Percentiles rank a stretch among this genome's conserved stretches.
Evolutionary conservation across 441 rosid genomes (phyloP).

Genomic region (Pelargonium australe): DNA sequence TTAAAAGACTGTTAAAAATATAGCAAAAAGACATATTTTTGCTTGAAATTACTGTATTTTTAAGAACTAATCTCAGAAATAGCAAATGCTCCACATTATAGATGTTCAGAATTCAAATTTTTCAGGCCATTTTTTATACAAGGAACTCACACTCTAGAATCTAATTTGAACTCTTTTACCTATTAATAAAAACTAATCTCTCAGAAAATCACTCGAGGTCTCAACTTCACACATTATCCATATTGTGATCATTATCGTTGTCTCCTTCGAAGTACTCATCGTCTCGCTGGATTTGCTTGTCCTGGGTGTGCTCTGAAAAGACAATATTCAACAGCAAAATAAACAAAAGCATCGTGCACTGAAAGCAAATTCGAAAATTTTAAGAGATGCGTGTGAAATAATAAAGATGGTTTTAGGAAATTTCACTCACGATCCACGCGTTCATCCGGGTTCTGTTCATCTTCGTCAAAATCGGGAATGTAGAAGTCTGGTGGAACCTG

Average conservation of each 20-base stretch:
- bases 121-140: too few relatives aligned
- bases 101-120: too few relatives aligned
- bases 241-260: slow-evolving; percentile 68
- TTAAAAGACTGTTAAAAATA: too few relatives aligned
- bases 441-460: slow-evolving; percentile 78
- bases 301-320: slow-evolving; percentile 70
- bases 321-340: background rate
- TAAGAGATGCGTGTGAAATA: background rate
- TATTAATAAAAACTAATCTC: background rate
- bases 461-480: slow-evolving; percentile 91
- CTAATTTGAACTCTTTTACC: slow-evolving; percentile 6
- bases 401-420: background rate
- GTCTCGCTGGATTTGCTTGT: slow-evolving; percentile 86
- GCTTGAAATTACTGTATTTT: too few relatives aligned
- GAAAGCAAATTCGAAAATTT: background rate
- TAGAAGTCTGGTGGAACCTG: slow-evolving; percentile 97
- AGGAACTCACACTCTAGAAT: background rate
- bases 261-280: slow-evolving; percentile 87
- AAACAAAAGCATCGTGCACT: background rate
- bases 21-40: too few relatives aligned
- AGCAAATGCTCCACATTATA: too few relatives aligned
- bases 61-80: too few relatives aligned
- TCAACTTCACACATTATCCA: slow-evolving; percentile 29
- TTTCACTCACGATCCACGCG: slow-evolving; percentile 74
- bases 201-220: slow-evolving; percentile 3